A percentile compares a stretch with the other conserved stretches of the same genome.
phyloP scores from a whole-genome alignment of 2,329 filamentous ascomycete genomes.

The Botryosphaeria dothidea region DNA sequence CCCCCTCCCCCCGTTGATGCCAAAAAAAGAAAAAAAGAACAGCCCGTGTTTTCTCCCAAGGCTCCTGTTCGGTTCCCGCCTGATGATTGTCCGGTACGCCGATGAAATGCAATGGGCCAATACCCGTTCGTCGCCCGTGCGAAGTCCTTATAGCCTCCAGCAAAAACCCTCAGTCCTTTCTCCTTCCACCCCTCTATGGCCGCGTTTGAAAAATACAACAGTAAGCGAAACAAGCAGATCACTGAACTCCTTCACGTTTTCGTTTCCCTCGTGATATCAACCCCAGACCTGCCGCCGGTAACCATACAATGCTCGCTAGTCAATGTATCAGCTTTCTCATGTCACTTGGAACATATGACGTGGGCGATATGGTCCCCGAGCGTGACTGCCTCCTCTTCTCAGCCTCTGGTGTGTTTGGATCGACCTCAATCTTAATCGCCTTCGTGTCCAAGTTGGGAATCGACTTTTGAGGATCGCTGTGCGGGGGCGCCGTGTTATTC shows the following conservation, averaged over 20 bases:
- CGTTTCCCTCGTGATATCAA: slow-evolving; percentile 7
- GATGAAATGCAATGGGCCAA: slow-evolving; percentile 12
- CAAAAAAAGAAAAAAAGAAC: not conserved
- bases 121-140: slow-evolving; percentile 5
- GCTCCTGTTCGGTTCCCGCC: not conserved
- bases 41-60: not conserved
- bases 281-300: not conserved
- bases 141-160: not conserved
- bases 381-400: not conserved
- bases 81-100: not conserved
- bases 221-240: not conserved
- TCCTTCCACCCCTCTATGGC: not conserved
- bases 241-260: slow-evolving; percentile 11
- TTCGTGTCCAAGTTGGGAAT: not conserved
- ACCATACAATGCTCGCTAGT: not conserved
- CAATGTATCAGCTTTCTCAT: not conserved
- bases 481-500: slow-evolving; percentile 31
- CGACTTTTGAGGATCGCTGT: slow-evolving; percentile 6
- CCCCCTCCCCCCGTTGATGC: not conserved
- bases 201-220: not conserved
- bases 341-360: not conserved
- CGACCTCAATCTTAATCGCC: not conserved
- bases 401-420: not conserved
- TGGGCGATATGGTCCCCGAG: slow-evolving; percentile 12
- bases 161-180: not conserved